phyloP scores from a whole-genome alignment of 2,329 filamentous ascomycete genomes.

The Verticillium albo-atrum region DNA sequence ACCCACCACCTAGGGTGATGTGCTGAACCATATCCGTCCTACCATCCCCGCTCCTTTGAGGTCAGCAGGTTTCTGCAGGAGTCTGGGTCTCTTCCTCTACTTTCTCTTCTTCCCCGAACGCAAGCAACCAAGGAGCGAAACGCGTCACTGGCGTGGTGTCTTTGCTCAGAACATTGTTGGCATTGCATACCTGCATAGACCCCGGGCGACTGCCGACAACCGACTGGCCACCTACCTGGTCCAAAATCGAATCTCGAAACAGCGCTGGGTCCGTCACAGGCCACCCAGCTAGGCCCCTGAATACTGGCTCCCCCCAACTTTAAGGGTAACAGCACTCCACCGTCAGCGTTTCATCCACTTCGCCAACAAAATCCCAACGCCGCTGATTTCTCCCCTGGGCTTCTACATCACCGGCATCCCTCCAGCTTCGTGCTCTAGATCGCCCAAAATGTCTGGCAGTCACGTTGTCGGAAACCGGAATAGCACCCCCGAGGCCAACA shows the following conservation, averaged over 20 bases:
- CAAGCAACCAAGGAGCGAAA: neutral
- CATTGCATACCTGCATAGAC: neutral
- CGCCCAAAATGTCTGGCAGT: conserved; percentile 64
- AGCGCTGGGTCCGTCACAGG: conserved; percentile 1
- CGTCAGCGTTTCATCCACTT: conserved; percentile 9
- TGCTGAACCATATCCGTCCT: conserved; percentile 10
- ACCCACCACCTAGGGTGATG: neutral
- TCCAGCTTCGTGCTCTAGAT: conserved; percentile 1
- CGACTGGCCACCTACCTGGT: neutral
- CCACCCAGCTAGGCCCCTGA: neutral
- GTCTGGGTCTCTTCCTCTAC: conserved; percentile 17
- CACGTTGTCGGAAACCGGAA: conserved; percentile 81
- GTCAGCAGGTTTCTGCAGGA: conserved; percentile 83
- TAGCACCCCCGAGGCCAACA: conserved; percentile 90
- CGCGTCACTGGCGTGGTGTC: neutral
- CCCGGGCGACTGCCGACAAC: neutral
- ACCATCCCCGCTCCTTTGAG: conserved; percentile 61
- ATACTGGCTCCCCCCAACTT: neutral
- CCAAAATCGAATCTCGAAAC: conserved; percentile 1
- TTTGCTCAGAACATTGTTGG: neutral
- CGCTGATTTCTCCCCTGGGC: conserved; percentile 1
- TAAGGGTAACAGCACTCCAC: conserved; percentile 1
- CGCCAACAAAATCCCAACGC: neutral
- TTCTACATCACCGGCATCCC: conserved; percentile 6
- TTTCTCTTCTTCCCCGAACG: no score